Conservation (phyloP, 1,284 basidiomycete genomes). For the Sanghuangporus baumii region DNA sequence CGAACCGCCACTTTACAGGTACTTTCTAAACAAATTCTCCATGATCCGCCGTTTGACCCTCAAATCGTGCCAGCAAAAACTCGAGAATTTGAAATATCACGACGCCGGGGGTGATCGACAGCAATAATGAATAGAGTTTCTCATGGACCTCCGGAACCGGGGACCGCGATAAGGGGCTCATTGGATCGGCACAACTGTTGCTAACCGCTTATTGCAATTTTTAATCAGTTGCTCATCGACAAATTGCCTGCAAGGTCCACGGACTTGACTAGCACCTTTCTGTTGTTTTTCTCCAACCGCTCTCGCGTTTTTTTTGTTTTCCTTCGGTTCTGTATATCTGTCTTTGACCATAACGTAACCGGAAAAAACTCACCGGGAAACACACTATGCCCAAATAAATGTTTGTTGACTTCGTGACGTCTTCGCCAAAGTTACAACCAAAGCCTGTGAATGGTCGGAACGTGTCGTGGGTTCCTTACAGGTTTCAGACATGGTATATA, state of each 20-base stretch:
- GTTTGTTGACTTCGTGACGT: conserved; percentile 1
- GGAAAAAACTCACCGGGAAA: background rate
- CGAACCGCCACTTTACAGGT: too few relatives aligned
- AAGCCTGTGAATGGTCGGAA: background rate
- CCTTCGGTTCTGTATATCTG: background rate
- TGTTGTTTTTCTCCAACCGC: background rate
- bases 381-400: background rate
- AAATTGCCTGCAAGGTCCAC: conserved; percentile 1
- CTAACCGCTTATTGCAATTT: conserved; percentile 1
- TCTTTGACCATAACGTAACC: background rate
- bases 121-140: conserved; percentile 4
- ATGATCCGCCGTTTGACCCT: background rate
- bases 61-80: background rate
- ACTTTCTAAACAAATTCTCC: background rate
- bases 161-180: background rate
- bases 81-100: background rate
- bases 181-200: conserved; percentile 2
- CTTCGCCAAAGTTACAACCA: background rate
- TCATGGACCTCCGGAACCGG: background rate
- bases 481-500: conserved; percentile 1
- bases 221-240: conserved; percentile 9
- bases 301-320: background rate
- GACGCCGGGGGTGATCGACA: background rate
- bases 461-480: background rate
- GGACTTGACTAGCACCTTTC: conserved; percentile 1